Evolutionary conservation across 371 early-diverging fungal species (phyloP).

Genomic region (Mortierella sp.): DNA sequence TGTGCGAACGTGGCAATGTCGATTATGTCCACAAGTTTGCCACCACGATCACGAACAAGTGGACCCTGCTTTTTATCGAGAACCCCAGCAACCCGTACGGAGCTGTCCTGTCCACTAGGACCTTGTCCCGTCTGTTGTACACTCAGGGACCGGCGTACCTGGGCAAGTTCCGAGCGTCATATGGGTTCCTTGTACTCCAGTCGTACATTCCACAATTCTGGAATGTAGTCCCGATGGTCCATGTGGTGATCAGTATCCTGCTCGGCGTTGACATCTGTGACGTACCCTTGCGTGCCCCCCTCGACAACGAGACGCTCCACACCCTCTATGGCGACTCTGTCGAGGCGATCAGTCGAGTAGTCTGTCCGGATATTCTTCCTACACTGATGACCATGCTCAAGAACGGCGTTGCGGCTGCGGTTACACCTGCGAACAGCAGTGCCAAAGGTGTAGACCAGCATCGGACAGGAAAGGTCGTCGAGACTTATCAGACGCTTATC

Average conservation of each 20-base stretch:
- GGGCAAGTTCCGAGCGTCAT: conserved; percentile 67
- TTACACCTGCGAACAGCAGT: conserved; percentile 28
- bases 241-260: conserved; percentile 65
- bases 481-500: conserved; percentile 60
- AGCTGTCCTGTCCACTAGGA: conserved; percentile 68
- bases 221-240: conserved; percentile 71
- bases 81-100: conserved; percentile 66
- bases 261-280: conserved; percentile 71
- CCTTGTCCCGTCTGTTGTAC: conserved; percentile 65
- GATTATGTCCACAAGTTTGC: conserved; percentile 68
- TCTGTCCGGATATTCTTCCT: conserved; percentile 57
- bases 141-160: conserved; percentile 66
- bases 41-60: conserved; percentile 73
- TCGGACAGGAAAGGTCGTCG: conserved; percentile 19
- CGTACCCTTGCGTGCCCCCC: conserved; percentile 58
- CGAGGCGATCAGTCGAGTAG: conserved; percentile 26
- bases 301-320: conserved; percentile 64
- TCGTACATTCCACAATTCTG: conserved; percentile 69
- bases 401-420: conserved; percentile 50
- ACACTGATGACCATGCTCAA: conserved; percentile 58
- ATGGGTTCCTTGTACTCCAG: conserved; percentile 72
- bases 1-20: conserved; percentile 62
- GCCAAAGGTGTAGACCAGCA: conserved; percentile 21
- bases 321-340: conserved; percentile 55
- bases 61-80: conserved; percentile 77